Conservation (phyloP, 2,329 filamentous ascomycete species). For the Aspergillus ibericus region DNA sequence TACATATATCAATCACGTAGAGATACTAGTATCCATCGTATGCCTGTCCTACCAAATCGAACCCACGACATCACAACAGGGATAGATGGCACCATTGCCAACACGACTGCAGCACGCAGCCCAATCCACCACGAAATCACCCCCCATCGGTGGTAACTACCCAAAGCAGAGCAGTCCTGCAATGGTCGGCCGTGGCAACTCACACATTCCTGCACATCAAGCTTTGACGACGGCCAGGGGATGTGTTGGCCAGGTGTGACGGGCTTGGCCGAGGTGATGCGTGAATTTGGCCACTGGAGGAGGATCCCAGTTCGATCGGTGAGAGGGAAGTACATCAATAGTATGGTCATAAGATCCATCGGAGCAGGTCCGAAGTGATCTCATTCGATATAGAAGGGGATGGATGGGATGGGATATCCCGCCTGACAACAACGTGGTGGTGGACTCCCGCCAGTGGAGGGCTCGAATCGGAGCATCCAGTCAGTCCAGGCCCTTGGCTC, state of each 20-base stretch:
- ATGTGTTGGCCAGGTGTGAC: conserved; percentile 15
- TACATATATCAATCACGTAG: too few species aligned
- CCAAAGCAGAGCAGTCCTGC: neutral
- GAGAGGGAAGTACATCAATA: too few species aligned
- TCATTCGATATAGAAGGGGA: too few species aligned
- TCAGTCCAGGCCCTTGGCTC: neutral
- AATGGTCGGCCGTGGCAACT: neutral
- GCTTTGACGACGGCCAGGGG: conserved; percentile 10
- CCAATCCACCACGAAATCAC: neutral
- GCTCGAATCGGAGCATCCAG: too few species aligned
- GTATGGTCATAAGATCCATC: too few species aligned
- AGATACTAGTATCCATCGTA: too few species aligned
- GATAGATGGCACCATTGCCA: too few species aligned
- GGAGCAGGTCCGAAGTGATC: too few species aligned
- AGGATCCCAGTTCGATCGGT: too few species aligned
- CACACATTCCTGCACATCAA: conserved; percentile 1
- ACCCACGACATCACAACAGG: too few species aligned
- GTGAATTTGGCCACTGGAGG: neutral
- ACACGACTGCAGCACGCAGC: neutral
- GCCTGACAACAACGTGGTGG: neutral
- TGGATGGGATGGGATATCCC: too few species aligned
- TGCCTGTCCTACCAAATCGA: too few species aligned
- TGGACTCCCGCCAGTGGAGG: neutral
- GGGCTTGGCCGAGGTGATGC: neutral
- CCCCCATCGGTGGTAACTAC: neutral